Evolutionary conservation across 1,284 basidiomycete species (phyloP).

Genomic region (Cystobasidium sp.): DNA sequence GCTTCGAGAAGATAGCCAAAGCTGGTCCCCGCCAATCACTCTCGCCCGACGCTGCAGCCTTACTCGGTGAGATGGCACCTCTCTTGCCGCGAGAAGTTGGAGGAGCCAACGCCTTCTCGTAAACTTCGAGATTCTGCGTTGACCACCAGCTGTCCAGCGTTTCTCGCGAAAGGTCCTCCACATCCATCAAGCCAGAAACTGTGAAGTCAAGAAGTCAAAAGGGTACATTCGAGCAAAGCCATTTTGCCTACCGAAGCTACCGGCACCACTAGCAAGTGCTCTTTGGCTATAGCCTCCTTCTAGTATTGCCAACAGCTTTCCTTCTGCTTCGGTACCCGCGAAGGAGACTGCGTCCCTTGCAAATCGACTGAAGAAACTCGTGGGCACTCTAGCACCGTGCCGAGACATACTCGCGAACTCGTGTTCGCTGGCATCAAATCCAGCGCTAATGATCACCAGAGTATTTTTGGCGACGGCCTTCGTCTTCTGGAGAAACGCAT

Average conservation of each 20-base stretch:
- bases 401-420: conserved; percentile 90
- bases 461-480: conserved; percentile 71
- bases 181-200: conserved; percentile 10
- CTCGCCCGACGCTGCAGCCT: background rate
- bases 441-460: conserved; percentile 76
- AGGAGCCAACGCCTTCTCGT: conserved; percentile 1
- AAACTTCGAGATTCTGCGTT: background rate
- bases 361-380: conserved; percentile 83
- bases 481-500: conserved; percentile 72
- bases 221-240: background rate
- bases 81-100: background rate
- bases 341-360: conserved; percentile 73
- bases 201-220: background rate
- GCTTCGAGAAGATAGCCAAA: background rate
- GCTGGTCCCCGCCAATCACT: background rate
- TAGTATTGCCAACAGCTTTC: conserved; percentile 80
- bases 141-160: conserved; percentile 6
- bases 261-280: conserved; percentile 46
- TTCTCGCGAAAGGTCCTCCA: background rate
- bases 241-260: conserved; percentile 13
- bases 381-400: conserved; percentile 86
- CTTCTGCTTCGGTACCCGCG: conserved; percentile 69
- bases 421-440: conserved; percentile 92
- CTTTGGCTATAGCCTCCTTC: conserved; percentile 95
- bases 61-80: background rate